Evolutionary conservation across 2,329 filamentous ascomycete genomes (phyloP).

Genomic region (Sarocladium oryzae): DNA sequence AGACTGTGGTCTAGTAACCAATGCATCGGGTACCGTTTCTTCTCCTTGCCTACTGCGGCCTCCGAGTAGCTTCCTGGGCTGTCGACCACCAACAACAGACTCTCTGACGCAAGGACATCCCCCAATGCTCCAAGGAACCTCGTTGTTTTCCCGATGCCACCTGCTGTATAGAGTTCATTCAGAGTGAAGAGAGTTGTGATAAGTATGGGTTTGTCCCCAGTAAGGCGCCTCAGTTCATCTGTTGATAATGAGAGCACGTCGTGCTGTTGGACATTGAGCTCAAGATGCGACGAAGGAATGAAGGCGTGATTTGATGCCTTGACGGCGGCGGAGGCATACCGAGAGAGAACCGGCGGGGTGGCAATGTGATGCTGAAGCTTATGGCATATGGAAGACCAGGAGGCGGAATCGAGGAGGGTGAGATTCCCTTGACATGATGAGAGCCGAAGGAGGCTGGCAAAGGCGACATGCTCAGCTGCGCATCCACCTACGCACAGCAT

Average conservation of each 20-base stretch:
- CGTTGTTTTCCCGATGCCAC: constrained; percentile 67
- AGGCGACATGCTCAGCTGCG: constrained; percentile 54
- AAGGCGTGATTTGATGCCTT: constrained; percentile 39
- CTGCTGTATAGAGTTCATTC: constrained; percentile 85
- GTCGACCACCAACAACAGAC: constrained; percentile 79
- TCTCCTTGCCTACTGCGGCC: constrained; percentile 57
- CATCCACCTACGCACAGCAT: constrained; percentile 50
- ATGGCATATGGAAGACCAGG: constrained; percentile 61
- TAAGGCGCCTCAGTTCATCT: constrained; percentile 24
- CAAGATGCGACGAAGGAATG: constrained; percentile 30
- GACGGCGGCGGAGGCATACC: constrained; percentile 43
- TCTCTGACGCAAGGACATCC: constrained; percentile 45
- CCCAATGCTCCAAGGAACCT: constrained; percentile 67
- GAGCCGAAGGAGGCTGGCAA: constrained; percentile 35
- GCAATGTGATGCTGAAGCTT: constrained; percentile 53
- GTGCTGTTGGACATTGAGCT: constrained; percentile 35
- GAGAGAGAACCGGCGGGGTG: constrained; percentile 41
- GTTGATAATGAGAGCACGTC: constrained; percentile 41
- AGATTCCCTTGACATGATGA: constrained; percentile 32
- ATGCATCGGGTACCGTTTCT: constrained; percentile 79
- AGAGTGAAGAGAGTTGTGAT: constrained; percentile 89
- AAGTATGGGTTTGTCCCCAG: constrained; percentile 38
- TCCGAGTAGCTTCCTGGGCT: constrained; percentile 92
- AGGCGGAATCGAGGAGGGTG: constrained; percentile 72
- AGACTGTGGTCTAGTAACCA: constrained; percentile 85